Evolutionary conservation across 1,284 basidiomycete species (phyloP), one percentile per base, ranked within the genome.

Genomic region (Rhodotorula mucilaginosa): DNA sequence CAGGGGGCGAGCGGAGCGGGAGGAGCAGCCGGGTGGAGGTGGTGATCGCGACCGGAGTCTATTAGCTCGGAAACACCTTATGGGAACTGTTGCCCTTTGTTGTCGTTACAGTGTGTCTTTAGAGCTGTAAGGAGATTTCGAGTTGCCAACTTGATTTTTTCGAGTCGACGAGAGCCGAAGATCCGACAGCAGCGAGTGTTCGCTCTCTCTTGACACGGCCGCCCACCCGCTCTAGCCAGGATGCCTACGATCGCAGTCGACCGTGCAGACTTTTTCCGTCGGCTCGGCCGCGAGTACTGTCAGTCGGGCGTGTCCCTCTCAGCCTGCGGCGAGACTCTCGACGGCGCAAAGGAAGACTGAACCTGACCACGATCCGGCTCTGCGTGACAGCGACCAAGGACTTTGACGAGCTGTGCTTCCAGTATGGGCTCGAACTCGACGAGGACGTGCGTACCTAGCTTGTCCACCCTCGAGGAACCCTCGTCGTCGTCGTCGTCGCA

Each of bases 381-480:
- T 19, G 31, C 39, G 18, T 39, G 13, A 12, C 34, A 97, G 93
- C 92, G 62, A 88, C 90, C 61, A 88, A 96, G 74, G 93, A 96
- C 78, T 98, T 99, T 79, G 96, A 98, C 83, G 88, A 90, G 80
- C 87, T 99, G 66, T 92, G 93, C 81, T 99, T 99, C 83, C 93
- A 98, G 78, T 99, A 96, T 83, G 96, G 96, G 69, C 86, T 99
- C 72, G 96, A 99, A 84, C 85, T 99, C 57, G 96, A 99, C 80
- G 96, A 97, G 82, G 96, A 98, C 84, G 93, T 95, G 44, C 58
- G 74, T 26, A 2, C 21, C 4, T 1, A 19, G 13, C 19, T n/a
- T 10, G n/a, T 5, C 34, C 23, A 31, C 8, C 34, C 13, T 39
- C 8, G 15, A 5, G 8, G 18, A 26, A n/a, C 21, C 47, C 21